Evolutionary conservation across 305 asterid species (phyloP).

Genomic region (Fraxinus latifolia): DNA sequence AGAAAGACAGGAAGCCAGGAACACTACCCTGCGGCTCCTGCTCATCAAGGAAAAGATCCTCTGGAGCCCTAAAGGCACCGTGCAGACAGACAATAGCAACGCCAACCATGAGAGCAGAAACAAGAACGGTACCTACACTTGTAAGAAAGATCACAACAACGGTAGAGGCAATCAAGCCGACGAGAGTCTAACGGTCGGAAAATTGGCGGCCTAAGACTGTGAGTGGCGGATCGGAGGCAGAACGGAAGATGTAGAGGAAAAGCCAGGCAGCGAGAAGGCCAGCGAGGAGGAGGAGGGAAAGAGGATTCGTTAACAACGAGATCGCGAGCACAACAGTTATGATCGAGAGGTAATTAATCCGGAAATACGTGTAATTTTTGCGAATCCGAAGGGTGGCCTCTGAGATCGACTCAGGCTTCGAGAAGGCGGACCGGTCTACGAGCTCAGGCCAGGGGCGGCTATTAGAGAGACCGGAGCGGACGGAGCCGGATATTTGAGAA

Average conservation of each 20-base stretch:
- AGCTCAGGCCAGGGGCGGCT: constrained; percentile 92
- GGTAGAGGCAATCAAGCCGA: constrained; percentile 41
- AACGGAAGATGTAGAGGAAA: constrained; percentile 47
- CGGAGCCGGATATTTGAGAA: constrained; percentile 41
- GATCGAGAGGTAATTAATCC: constrained; percentile 39
- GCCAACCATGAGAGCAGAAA: constrained; percentile 81
- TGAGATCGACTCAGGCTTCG: constrained; percentile 73
- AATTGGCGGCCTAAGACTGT: constrained; percentile 40
- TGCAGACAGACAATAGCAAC: constrained; percentile 53
- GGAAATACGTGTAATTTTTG: constrained; percentile 42
- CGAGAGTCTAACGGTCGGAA: constrained; percentile 58
- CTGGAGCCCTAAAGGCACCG: constrained; percentile 81
- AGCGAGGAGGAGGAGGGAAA: constrained; percentile 41
- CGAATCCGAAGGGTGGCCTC: constrained; percentile 47
- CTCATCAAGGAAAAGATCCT: constrained; percentile 82
- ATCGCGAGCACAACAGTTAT: constrained; percentile 37
- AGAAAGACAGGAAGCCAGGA: constrained; percentile 60
- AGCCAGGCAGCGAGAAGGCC: constrained; percentile 48
- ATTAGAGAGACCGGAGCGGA: constrained; percentile 58
- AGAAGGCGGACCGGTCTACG: constrained; percentile 66
- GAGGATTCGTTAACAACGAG: constrained; percentile 39
- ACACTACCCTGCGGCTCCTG: constrained; percentile 54
- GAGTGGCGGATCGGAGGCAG: constrained; percentile 36
- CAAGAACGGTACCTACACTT: constrained; percentile 76
- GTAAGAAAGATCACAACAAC: constrained; percentile 63